A percentile compares a stretch with the other conserved stretches of the same genome.
These are phyloP conservation scores for Microsporum audouinii DNA, from an alignment of 2,329 filamentous ascomycete species.

Conservation along the genomic window DNA sequence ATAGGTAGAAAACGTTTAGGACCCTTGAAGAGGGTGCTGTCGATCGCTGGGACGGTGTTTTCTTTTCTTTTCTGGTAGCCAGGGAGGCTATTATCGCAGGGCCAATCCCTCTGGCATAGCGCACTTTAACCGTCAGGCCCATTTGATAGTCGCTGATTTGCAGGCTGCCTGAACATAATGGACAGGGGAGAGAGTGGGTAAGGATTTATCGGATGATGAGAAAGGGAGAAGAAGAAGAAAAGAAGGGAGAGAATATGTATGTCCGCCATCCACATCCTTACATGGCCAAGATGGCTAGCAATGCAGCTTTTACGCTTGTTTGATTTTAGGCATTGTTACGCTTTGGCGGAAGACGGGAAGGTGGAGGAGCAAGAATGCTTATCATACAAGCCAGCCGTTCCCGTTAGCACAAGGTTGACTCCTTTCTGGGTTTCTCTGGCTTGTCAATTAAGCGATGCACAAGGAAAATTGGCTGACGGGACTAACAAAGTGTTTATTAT, in stretches of 20 bases:
- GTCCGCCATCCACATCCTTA: neutral
- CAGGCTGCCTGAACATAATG: neutral
- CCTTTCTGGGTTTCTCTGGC: neutral
- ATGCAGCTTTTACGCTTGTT: neutral
- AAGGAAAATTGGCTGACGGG: neutral
- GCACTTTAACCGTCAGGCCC: neutral
- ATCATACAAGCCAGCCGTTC: neutral
- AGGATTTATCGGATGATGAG: neutral
- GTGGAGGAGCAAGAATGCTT: neutral
- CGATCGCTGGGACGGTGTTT: neutral
- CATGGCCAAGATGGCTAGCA: neutral
- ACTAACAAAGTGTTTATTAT: neutral
- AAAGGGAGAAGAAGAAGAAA: neutral
- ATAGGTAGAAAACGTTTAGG: neutral
- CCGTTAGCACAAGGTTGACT: constrained; percentile 1
- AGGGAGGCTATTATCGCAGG: neutral
- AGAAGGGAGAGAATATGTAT: neutral
- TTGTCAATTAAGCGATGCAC: neutral
- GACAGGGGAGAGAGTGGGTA: neutral
- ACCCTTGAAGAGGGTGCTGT: neutral
- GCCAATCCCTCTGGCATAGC: neutral
- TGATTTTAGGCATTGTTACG: neutral
- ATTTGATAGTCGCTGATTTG: neutral
- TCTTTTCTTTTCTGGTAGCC: neutral
- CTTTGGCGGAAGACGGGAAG: neutral